phyloP scores from a whole-genome alignment of 208 protist genomes.

The Trypanosoma theileri region DNA sequence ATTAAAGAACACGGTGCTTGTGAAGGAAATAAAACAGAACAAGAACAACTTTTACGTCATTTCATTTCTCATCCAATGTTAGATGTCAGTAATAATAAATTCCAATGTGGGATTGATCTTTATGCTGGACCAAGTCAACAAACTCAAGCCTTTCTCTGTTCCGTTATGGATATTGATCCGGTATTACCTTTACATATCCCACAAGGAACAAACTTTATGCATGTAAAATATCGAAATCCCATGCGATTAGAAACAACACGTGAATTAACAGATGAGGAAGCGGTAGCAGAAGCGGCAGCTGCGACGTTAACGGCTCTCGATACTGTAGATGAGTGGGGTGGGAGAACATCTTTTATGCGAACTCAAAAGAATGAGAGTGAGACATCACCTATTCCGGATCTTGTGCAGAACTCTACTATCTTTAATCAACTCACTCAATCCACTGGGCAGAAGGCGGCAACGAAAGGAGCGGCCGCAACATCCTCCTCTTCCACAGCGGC shows the following conservation, averaged over 20 bases:
- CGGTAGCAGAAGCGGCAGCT: background rate
- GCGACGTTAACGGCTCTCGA: background rate
- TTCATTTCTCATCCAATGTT: conserved; percentile 70
- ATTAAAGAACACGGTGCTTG: conserved; percentile 14
- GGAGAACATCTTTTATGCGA: conserved; percentile 34
- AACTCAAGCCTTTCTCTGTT: conserved; percentile 75
- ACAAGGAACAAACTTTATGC: conserved; percentile 67
- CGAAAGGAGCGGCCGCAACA: conserved; percentile 37
- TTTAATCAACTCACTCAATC: conserved; percentile 62
- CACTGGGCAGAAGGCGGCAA: conserved; percentile 23
- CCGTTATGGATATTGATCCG: conserved; percentile 78
- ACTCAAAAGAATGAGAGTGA: conserved; percentile 12
- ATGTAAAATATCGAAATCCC: conserved; percentile 75
- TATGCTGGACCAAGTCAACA: conserved; percentile 61
- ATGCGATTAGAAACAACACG: conserved; percentile 20
- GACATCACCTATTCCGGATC: conserved; percentile 45
- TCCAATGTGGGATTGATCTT: conserved; percentile 72
- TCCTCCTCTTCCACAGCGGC: conserved; percentile 75
- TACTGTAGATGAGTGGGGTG: conserved; percentile 47
- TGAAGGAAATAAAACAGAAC: conserved; percentile 29
- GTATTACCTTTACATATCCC: conserved; percentile 65
- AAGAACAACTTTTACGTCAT: conserved; percentile 53
- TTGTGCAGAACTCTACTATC: conserved; percentile 35
- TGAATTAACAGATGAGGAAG: conserved; percentile 1
- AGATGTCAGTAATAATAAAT: conserved; percentile 73